phyloP scores from a whole-genome alignment of 148 eudicot genomes.

The Nyssa sinensis region DNA sequence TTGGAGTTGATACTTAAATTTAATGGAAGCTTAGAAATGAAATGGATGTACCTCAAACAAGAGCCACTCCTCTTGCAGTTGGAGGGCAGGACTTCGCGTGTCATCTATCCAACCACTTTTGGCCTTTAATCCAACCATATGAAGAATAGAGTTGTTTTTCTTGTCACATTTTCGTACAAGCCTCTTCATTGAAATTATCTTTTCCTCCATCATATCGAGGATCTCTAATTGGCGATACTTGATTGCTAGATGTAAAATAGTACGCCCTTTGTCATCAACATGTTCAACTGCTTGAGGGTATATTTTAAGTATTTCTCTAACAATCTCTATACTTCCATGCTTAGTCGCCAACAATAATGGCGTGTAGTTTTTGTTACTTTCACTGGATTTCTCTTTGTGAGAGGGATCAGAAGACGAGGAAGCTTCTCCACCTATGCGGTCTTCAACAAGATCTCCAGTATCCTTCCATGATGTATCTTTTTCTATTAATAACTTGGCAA shows the following conservation, averaged over 20 bases:
- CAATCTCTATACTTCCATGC: not conserved
- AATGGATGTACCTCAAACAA: not conserved
- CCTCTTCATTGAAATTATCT: not conserved
- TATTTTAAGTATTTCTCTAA: not conserved
- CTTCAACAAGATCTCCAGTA: not conserved
- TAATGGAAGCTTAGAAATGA: not conserved
- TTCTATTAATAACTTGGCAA: not conserved
- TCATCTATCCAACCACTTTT: not conserved
- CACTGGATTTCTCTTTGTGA: not conserved
- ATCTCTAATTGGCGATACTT: constrained; percentile 7
- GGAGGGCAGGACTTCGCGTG: not conserved
- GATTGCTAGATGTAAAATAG: constrained; percentile 9
- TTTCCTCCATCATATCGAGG: not conserved
- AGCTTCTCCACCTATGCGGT: too few species aligned
- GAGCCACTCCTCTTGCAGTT: constrained; percentile 4
- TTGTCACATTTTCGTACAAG: not conserved
- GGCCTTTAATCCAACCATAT: not conserved
- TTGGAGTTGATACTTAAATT: too few species aligned
- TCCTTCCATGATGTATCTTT: not conserved
- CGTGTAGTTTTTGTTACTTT: not conserved
- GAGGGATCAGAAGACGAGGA: too few species aligned
- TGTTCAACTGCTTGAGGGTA: constrained; percentile 13
- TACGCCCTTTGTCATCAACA: not conserved
- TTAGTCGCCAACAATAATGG: constrained; percentile 14
- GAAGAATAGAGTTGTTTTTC: not conserved